Percentiles rank a stretch among this genome's conserved stretches.
phyloP scores from a whole-genome alignment of 768 basidiomycete genomes.

The Amanita phalloides region DNA sequence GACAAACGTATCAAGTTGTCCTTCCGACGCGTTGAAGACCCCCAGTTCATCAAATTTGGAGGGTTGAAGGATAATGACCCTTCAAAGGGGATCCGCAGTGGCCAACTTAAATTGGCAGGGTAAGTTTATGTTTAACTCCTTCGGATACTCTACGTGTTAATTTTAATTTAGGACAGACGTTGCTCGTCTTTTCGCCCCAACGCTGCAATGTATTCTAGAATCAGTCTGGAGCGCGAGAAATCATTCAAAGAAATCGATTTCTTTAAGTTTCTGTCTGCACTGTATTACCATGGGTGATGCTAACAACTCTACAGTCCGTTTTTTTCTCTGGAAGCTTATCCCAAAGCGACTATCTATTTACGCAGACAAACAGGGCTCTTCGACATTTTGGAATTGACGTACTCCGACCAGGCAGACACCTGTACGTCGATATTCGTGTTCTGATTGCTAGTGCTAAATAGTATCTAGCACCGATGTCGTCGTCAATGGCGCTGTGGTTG shows the following conservation, averaged over 20 bases:
- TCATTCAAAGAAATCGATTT: background rate
- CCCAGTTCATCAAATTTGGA: conserved; percentile 31
- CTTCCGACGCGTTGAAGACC: conserved; percentile 22
- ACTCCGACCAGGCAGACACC: no score
- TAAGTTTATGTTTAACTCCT: conserved; percentile 1
- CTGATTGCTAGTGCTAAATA: no score
- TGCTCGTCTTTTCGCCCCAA: conserved; percentile 12
- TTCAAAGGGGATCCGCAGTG: conserved; percentile 22
- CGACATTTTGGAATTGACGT: no score
- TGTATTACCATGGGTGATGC: background rate
- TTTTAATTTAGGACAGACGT: conserved; percentile 7
- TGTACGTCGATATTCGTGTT: no score
- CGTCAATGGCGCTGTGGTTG: no score
- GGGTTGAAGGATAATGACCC: conserved; percentile 25
- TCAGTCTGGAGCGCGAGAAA: background rate
- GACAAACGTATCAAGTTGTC: conserved; percentile 29
- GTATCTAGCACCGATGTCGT: no score
- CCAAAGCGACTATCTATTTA: no score
- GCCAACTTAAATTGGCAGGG: conserved; percentile 26
- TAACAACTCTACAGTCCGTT: conserved; percentile 11
- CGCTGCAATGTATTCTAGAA: conserved; percentile 7
- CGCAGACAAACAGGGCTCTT: no score
- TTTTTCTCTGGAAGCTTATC: conserved; percentile 12
- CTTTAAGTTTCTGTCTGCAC: background rate
- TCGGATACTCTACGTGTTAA: background rate